These are phyloP conservation scores for Ceratorhiza oryzae-sativae DNA, from an alignment of 1,284 basidiomycete species.

Conservation along the genomic window DNA sequence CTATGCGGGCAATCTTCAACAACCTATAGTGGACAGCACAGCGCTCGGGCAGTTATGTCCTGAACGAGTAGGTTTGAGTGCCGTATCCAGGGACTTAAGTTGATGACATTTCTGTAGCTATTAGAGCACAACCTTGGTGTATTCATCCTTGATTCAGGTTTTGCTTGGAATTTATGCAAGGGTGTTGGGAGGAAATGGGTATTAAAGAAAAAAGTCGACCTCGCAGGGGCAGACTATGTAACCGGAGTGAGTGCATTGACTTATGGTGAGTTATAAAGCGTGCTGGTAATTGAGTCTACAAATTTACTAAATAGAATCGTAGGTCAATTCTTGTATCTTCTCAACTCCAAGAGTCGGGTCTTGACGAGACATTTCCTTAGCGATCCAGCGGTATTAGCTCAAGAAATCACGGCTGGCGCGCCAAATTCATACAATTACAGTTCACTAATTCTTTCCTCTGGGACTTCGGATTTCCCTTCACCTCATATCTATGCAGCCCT, in stretches of 20 bases:
- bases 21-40: not conserved
- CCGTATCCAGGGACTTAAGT: not conserved
- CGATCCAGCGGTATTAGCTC: not conserved
- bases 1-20: not conserved
- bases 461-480: not conserved
- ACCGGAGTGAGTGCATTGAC: not conserved
- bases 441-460: slow-evolving; percentile 1
- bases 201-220: not conserved
- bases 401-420: not conserved
- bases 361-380: slow-evolving; percentile 7
- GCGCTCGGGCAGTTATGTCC: not conserved
- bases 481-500: too few species aligned
- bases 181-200: not conserved
- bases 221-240: not conserved
- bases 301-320: not conserved
- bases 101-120: not conserved
- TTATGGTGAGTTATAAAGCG: slow-evolving; percentile 12
- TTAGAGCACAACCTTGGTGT: slow-evolving; percentile 10
- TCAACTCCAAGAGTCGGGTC: not conserved
- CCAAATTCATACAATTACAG: not conserved
- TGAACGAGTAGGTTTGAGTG: not conserved
- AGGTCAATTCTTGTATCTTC: not conserved
- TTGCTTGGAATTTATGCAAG: not conserved
- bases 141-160: not conserved
- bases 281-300: not conserved